A percentile compares a stretch with the other conserved stretches of the same genome.
Evolutionary conservation across 2,329 filamentous ascomycete genomes (phyloP).

Genomic region (Hymenoscyphus fructigenus): DNA sequence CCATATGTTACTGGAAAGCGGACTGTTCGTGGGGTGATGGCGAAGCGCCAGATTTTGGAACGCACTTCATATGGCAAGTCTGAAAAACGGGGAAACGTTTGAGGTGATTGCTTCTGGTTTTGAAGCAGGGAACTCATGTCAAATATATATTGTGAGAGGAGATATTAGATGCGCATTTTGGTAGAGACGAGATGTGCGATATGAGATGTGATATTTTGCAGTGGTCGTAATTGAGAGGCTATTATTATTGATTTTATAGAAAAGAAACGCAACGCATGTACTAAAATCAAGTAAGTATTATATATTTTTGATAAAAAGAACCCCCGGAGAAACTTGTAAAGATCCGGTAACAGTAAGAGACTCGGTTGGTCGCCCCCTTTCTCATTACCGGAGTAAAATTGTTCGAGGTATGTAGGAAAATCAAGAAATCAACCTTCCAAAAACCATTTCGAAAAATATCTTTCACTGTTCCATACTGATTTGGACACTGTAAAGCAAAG

Average conservation of each 20-base stretch:
- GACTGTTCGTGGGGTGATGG: constrained; percentile 1
- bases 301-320: no score
- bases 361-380: no score
- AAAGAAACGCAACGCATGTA: not conserved
- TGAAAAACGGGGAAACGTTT: not conserved
- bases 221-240: not conserved
- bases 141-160: not conserved
- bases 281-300: not conserved
- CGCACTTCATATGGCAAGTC: constrained; percentile 5
- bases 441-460: not conserved
- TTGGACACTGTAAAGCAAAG: no score
- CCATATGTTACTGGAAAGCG: not conserved
- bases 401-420: no score
- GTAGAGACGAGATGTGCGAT: not conserved
- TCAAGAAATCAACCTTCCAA: not conserved
- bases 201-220: not conserved
- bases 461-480: not conserved
- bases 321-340: no score
- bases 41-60: constrained; percentile 6
- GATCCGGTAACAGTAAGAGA: no score
- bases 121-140: not conserved
- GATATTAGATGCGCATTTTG: no score
- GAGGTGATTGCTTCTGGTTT: not conserved
- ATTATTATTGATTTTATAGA: not conserved
- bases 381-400: no score